phyloP scores from a whole-genome alignment of 1,284 basidiomycete genomes.

The Tilletia walkeri region DNA sequence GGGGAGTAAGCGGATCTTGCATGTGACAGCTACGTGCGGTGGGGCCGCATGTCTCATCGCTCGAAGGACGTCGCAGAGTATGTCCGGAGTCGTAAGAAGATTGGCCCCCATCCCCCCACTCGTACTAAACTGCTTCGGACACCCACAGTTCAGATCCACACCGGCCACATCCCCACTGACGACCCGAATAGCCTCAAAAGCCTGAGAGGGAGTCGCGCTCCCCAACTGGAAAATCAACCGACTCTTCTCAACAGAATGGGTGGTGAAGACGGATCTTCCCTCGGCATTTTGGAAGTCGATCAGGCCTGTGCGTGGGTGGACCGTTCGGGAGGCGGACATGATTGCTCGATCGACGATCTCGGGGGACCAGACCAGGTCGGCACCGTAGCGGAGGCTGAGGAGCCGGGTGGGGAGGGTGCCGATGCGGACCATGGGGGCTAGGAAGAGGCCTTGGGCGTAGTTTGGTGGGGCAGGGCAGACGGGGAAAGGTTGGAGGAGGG shows the following conservation, averaged over 20 bases:
- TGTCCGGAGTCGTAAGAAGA: conserved; percentile 82
- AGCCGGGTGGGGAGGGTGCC: conserved; percentile 70
- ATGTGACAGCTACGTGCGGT: conserved; percentile 58
- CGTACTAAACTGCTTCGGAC: conserved; percentile 90
- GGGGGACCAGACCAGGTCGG: conserved; percentile 92
- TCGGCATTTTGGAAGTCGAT: conserved; percentile 43
- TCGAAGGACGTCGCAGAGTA: conserved; percentile 70
- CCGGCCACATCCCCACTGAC: conserved; percentile 85
- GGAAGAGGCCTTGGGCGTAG: conserved; percentile 43
- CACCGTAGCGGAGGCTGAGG: conserved; percentile 87
- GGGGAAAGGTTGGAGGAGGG: background rate
- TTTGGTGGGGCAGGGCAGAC: background rate
- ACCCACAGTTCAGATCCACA: conserved; percentile 85
- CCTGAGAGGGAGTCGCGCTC: conserved; percentile 79
- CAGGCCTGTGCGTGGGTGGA: conserved; percentile 69
- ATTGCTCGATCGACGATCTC: conserved; percentile 97
- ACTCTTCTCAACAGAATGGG: conserved; percentile 77
- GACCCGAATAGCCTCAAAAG: conserved; percentile 81
- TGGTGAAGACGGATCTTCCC: conserved; percentile 79
- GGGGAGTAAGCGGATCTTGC: conserved; percentile 85
- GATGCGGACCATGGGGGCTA: conserved; percentile 53
- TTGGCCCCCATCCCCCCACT: conserved; percentile 96
- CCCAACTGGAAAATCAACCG: conserved; percentile 72
- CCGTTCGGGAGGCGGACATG: conserved; percentile 74
- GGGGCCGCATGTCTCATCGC: conserved; percentile 58